Base-by-base conservation (phyloP, 768 basidiomycete species). In the Termitomyces sp. region DNA sequence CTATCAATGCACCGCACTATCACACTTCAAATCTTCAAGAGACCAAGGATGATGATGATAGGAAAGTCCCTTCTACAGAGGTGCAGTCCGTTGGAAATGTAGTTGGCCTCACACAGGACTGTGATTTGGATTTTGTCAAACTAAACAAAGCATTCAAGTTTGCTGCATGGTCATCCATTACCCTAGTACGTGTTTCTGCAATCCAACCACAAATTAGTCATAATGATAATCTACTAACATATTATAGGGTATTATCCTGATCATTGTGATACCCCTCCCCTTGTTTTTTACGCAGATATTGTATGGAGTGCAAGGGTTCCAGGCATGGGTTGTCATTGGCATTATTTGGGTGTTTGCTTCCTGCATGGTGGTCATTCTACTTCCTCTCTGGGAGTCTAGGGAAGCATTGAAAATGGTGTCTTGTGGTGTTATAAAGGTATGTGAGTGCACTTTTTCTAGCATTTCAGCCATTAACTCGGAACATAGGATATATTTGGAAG, bases 341-440 rank as follows among this genome's bases (percentile, higher is more conserved):
- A 86, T 97, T 57, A 73, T 86, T 37, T 97, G 94, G 94, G 76
- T 86, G 21, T 94, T 95, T 71, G 73, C 78, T 50, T 93, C 91
- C 1, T 75, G 84, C 3, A 77, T 87, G 58, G 74, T 82, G 7
- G 90, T 93, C 43, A 91, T 95, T 19, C 23, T 96, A 14, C 93
- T 92, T 64, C 94, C 94, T 19, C 73, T 96, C 4, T 96, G 79
- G 73, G 94, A 98, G 75, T 91, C 89, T 53, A 75, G 91, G 42
- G 73, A 60, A 5, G 91, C 89, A 0, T 65, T 98, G 46, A 37
- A 14, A 6, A 71, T 81, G 67, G 89, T 95, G 49, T 35, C 59
- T 26, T 68, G 67, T 48, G 90, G 91, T 7, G 71, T 92, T 42
- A 60, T 83, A 60, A 90, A 85, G 79, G 90, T 86, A 41, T 50